Base-by-base conservation (phyloP, 2,329 filamentous ascomycete genomes). In the Aureobasidium sp. region DNA sequence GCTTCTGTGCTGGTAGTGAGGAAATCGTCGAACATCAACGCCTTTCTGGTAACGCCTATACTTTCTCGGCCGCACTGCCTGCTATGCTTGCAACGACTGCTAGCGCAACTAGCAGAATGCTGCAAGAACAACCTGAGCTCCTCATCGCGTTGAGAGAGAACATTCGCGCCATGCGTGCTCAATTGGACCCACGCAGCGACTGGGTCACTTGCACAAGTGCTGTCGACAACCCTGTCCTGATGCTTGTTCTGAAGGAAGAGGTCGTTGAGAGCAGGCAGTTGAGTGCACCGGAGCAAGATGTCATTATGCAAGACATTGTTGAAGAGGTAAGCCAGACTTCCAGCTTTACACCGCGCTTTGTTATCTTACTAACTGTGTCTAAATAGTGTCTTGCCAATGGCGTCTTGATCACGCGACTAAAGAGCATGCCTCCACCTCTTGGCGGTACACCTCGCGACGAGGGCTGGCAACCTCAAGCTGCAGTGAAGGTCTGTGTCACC, bases 21-120 rank as follows among this genome's bases (percentile, higher is more conserved):
- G 94, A 97, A 72, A 92, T 97, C 20, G 90, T 97, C 20, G 90
- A 95, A 74, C 94, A 99, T 72, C 94, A 99, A 77, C 91, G 94
- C 67, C 92, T 99, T 70, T 91, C 90, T 9, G 90, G 93, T 5
- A 86, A 90, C 1, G 88, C 93, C 0, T 99, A 97, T 75, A 97
- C 94, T 3, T 99, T 91, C 78, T 97, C 93, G 32, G 94, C 94
- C 2, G 94, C 94, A 7, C 81, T 99, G 37, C 94, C 94, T 4
- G 94, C 94, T 23, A 88, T 99, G 79, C 80, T 96, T 59, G 91
- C 94, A 20, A 96, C 95, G n/a, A 97, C 92, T 0, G 91, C 93
- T 1, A 96, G 90, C 72, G 94, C 97, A 77, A 93, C 91, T 1
- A 83, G 97, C 62, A 86, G 87, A 62, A 79, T 97, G 67, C 80